These are phyloP conservation scores for Wickerhamomyces kurtzmanii DNA, from an alignment of 805 yeast genomes.

Conservation along the genomic window DNA sequence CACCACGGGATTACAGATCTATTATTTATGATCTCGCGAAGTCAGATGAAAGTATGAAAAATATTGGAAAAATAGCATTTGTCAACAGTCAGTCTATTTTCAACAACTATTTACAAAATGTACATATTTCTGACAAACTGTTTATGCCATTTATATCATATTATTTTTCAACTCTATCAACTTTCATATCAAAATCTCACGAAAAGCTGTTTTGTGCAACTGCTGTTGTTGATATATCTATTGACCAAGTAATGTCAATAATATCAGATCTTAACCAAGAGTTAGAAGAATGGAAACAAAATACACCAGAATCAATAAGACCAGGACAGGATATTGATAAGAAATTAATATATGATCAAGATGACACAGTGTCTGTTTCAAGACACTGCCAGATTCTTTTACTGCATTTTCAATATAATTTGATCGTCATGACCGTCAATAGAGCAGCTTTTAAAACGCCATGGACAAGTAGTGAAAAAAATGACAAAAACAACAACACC, in stretches of 20 bases:
- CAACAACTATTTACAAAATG: no score
- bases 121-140: no score
- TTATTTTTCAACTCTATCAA: slow-evolving; percentile 4
- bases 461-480: slow-evolving; percentile 12
- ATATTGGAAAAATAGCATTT: background rate
- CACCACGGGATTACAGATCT: slow-evolving; percentile 2
- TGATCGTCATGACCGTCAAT: slow-evolving; percentile 12
- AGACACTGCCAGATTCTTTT: slow-evolving; percentile 4
- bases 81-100: background rate
- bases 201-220: slow-evolving; percentile 10
- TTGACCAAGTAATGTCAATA: slow-evolving; percentile 7
- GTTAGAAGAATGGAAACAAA: slow-evolving; percentile 6
- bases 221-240: slow-evolving; percentile 7
- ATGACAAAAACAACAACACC: slow-evolving; percentile 1
- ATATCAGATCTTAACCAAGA: slow-evolving; percentile 9
- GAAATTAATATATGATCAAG: background rate
- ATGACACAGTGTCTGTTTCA: slow-evolving; percentile 1
- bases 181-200: slow-evolving; percentile 9
- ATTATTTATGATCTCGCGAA: background rate
- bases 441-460: slow-evolving; percentile 17
- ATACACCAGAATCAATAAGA: slow-evolving; percentile 6
- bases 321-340: slow-evolving; percentile 6
- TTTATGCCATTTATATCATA: slow-evolving; percentile 4
- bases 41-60: background rate
- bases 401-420: slow-evolving; percentile 11